Evolutionary conservation across 1,284 basidiomycete genomes (phyloP), one percentile per base, ranked within the genome.

Genomic region (Pseudozyma flocculosa): DNA sequence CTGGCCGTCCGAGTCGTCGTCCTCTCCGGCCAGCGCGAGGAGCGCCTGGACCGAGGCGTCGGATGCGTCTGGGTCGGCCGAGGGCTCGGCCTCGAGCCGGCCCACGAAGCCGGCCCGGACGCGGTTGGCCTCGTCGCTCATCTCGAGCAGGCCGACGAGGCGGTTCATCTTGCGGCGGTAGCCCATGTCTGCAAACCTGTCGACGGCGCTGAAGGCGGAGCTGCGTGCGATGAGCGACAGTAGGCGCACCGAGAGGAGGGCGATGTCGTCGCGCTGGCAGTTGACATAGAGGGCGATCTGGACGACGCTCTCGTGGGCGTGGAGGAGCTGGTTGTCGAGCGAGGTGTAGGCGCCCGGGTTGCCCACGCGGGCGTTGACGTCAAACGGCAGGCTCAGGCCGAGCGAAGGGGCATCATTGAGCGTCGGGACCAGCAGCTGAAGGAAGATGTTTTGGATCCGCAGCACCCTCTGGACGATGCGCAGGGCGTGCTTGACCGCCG

Each of bases 381-480:
- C 66, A 21, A 66, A 65, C 17, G 48, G 59, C 29, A 60, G 52
- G 22, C 54, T 50, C 2, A 57, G 53, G 22, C 67, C 67, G 30
- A 41, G 50, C 37, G 54, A 46, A 17, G 32, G 45, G 10, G 64
- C 55, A 45, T 91, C 87, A 9, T 84, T 80, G 7, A 94, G 83
- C 4, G 88, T 80, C 2, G 92, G 90, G 13, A 95, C 81, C 41
- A 96, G 84, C 17, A 93, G 86, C 55, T 96, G 91, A 41, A 92
- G 82, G 81, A 94, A 97, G 46, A 90, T 84, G 47, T 89, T 86
- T 76, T 97, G 92, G 29, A 92, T 83, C 51, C 90, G 88, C 49
- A 96, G 81, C 0, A 90, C 84, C 2, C 91, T 85, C 62, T 87
- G 84, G 24, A 92, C 83, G 64, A 95, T 92, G 55, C 92, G 83